Evolutionary conservation across 2,329 filamentous ascomycete species (phyloP).

Genomic region (Fusarium sororula): DNA sequence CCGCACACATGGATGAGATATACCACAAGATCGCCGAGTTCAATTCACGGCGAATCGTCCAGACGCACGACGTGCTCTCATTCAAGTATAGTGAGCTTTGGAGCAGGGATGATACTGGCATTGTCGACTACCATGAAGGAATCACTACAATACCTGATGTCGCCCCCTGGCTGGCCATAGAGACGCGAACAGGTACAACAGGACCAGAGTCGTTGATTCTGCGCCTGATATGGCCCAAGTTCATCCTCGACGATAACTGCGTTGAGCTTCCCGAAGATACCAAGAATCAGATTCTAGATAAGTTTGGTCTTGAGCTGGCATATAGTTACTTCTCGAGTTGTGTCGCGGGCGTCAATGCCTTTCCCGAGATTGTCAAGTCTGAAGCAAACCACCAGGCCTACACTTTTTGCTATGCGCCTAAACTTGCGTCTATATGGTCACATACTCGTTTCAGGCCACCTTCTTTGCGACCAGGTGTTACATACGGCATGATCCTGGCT

Average conservation of each 20-base stretch:
- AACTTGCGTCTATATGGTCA: conserved; percentile 51
- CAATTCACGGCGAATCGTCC: conserved; percentile 32
- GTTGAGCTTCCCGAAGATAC: conserved; percentile 40
- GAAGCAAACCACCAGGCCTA: conserved; percentile 36
- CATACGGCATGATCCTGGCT: conserved; percentile 46
- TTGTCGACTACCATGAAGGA: conserved; percentile 14
- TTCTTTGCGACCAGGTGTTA: conserved; percentile 28
- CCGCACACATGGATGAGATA: conserved; percentile 44
- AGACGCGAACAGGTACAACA: conserved; percentile 11
- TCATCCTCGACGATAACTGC: conserved; percentile 31
- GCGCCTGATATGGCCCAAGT: conserved; percentile 43
- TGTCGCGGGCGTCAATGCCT: conserved; percentile 46
- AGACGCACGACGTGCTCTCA: conserved; percentile 17
- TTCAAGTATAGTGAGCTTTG: conserved; percentile 46
- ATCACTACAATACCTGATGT: conserved; percentile 6
- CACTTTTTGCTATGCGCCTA: conserved; percentile 50
- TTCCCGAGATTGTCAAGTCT: conserved; percentile 22
- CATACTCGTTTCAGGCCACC: conserved; percentile 32
- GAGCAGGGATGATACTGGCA: conserved; percentile 34
- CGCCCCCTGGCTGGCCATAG: conserved; percentile 39
- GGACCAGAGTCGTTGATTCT: conserved; percentile 40
- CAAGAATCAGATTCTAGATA: conserved; percentile 34
- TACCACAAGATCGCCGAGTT: conserved; percentile 44
- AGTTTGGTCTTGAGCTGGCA: conserved; percentile 45
- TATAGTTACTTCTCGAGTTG: conserved; percentile 47